Base-by-base conservation (phyloP, 805 yeast genomes). In the Saccharomycopsis sp. region DNA sequence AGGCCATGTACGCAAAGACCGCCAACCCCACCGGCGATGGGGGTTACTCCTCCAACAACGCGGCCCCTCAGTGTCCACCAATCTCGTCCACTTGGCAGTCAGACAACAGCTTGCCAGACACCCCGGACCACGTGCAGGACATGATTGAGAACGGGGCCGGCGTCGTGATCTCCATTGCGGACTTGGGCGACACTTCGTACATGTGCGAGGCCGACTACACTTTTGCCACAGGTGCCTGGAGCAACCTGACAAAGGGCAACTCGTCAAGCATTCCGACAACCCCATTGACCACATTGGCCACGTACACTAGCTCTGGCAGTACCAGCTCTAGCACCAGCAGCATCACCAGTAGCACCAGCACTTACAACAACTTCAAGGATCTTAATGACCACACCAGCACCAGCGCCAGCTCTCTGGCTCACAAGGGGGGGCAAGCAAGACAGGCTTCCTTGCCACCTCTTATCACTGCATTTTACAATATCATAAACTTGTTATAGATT, bases 61-160 rank as follows among this genome's bases (percentile, higher is more conserved):
- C 53, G 18, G 45, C 53, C 34, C 65, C 74, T 13, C 45, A 53
- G 16, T 74, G 80, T 56, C 80, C 80, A 30, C 9, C 39, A 7
- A 50, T 15, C 15, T 18, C 37, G 6, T 5, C 26, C 16, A 18
- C 34, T n/a, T 43, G 47, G 47, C 33, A 10, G 21, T 21, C 40
- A 3, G 40, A 34, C 25, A n/a, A 7, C 10, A 23, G 20, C 21
- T 35, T 43, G 18, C 47, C 96, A 18, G 75, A 66, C 34, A 75
- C 83, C 58, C 95, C 95, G 50, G 49, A 61, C 22, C 87, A 78
- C 32, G 92, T 94, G 5, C 70, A 77, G 45, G 67, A 63, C 45
- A 82, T 69, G 61, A 67, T 85, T 55, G 63, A 65, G 31, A 67
- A 73, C 25, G 87, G 87, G 52, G 80, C 84, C 13, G 84, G 63